Conservation (phyloP, 331 rosid genomes). For the Quercus lobata region DNA sequence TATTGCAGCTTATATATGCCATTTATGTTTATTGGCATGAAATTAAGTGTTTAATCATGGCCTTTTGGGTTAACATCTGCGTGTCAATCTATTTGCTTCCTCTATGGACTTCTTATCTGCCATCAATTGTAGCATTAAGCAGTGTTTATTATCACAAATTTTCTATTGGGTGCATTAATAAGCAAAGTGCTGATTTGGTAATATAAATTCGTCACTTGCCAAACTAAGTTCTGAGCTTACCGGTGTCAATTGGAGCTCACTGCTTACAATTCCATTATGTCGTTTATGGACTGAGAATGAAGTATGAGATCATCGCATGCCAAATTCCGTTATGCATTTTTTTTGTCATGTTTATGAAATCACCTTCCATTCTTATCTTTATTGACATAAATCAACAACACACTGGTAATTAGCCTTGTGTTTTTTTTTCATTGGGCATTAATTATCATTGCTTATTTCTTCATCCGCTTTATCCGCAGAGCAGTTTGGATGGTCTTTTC, state of each 20-base stretch:
- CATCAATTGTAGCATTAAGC: neutral
- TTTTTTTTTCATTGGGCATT: neutral
- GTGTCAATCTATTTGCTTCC: conserved; percentile 4
- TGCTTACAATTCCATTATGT: neutral
- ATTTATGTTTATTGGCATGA: neutral
- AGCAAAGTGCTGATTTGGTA: neutral
- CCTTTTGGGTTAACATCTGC: conserved; percentile 1
- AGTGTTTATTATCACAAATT: neutral
- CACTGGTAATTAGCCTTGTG: too few species aligned
- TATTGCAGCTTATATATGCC: neutral
- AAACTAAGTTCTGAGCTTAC: neutral
- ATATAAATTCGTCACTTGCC: neutral
- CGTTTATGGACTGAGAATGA: neutral
- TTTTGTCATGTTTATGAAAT: neutral
- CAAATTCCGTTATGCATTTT: neutral
- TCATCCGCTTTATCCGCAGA: neutral
- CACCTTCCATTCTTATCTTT: neutral
- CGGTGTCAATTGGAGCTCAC: neutral
- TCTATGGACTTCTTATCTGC: neutral
- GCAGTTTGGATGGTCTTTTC: neutral
- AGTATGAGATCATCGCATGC: neutral
- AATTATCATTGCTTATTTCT: neutral
- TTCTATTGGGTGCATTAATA: neutral
- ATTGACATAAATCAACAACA: neutral
- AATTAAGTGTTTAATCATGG: neutral